phyloP scores from a whole-genome alignment of 2,329 filamentous ascomycete species.

The Apiospora koreana region DNA sequence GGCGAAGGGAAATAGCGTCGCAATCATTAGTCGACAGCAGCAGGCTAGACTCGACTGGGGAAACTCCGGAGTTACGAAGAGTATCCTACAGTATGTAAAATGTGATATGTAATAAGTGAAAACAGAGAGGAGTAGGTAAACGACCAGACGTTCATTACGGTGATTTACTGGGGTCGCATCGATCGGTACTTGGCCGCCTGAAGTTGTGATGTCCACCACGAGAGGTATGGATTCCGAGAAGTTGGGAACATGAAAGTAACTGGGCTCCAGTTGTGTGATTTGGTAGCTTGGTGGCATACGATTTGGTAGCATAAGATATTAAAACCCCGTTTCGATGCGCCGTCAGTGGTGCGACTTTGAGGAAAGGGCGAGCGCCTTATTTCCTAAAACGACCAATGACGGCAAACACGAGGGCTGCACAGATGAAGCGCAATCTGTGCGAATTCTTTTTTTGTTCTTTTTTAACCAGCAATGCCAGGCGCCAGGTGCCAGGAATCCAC shows the following conservation, averaged over 20 bases:
- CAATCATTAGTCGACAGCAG: not conserved
- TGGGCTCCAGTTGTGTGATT: not conserved
- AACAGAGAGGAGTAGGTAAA: not conserved
- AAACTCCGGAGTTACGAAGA: not conserved
- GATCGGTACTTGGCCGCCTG: not conserved
- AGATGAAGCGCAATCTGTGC: not conserved
- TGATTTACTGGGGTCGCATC: not conserved
- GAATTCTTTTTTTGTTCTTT: no score
- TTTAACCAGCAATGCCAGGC: no score
- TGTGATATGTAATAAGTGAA: not conserved
- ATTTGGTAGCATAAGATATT: not conserved
- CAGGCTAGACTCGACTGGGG: not conserved
- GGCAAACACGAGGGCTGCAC: not conserved
- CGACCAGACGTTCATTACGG: not conserved
- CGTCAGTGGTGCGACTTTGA: not conserved
- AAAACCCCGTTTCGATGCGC: not conserved
- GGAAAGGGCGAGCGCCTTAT: not conserved
- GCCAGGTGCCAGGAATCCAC: not conserved
- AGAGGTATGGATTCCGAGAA: not conserved
- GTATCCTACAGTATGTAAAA: not conserved
- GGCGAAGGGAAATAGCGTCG: conserved; percentile 1
- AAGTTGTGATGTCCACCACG: not conserved
- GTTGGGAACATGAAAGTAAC: not conserved
- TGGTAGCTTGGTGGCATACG: not conserved
- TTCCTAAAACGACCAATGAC: not conserved